Evolutionary conservation across 1,284 basidiomycete genomes (phyloP).

Genomic region (Sporisorium iseilematis-ciliati): DNA sequence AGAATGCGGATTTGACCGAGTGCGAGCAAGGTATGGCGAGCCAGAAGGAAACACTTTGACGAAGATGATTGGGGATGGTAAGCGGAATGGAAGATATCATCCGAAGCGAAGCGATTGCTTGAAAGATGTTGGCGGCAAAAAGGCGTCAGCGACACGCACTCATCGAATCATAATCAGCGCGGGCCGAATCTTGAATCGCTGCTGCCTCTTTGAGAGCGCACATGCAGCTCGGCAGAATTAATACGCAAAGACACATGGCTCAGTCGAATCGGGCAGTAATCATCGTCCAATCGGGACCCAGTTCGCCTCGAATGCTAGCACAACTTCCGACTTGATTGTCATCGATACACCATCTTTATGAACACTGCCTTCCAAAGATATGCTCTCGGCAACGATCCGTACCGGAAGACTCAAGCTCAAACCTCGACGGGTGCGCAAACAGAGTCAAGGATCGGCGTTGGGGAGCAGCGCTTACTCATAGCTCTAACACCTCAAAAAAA

Average conservation of each 20-base stretch:
- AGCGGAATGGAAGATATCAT: background rate
- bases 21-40: no score
- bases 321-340: background rate
- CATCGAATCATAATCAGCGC: conserved; percentile 5
- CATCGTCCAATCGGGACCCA: no score
- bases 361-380: no score
- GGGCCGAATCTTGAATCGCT: conserved; percentile 2
- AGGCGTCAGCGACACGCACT: conserved; percentile 4
- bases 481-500: background rate
- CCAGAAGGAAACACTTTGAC: no score
- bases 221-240: no score
- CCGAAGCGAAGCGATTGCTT: no score
- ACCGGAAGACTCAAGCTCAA: conserved; percentile 4
- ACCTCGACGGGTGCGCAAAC: background rate
- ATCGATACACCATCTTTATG: background rate
- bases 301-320: background rate
- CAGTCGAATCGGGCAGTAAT: conserved; percentile 3
- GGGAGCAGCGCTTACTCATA: background rate
- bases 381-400: background rate
- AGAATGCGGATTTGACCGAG: no score
- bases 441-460: background rate
- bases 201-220: background rate
- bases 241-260: background rate
- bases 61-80: no score
- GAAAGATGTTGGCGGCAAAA: background rate